Percentiles rank a stretch among this genome's conserved stretches.
phyloP scores from a whole-genome alignment of 2,329 filamentous ascomycete genomes.

The Arthroderma sp. region DNA sequence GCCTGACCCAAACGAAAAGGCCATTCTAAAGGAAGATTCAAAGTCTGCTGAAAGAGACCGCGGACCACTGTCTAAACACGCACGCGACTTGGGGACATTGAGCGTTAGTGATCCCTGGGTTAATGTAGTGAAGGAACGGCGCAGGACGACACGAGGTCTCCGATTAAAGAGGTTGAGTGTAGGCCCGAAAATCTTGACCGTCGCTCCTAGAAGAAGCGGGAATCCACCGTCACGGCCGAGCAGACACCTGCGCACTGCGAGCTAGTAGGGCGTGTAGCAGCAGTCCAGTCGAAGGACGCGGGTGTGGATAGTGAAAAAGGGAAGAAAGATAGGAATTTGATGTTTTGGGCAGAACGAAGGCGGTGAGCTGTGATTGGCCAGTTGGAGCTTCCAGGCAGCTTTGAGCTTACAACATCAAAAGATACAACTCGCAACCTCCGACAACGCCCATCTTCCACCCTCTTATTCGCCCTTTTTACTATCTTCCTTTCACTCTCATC shows the following conservation, averaged over 20 bases:
- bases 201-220: slow-evolving; percentile 14
- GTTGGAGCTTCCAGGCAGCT: not conserved
- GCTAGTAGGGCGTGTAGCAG: not conserved
- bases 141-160: slow-evolving; percentile 31
- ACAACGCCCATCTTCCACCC: too few species aligned
- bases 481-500: too few species aligned
- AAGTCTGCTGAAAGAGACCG: slow-evolving; percentile 30
- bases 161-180: slow-evolving; percentile 31
- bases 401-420: slow-evolving; percentile 1
- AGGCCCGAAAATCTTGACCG: slow-evolving; percentile 36
- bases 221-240: not conserved
- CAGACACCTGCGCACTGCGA: not conserved
- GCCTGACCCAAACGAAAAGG: slow-evolving; percentile 46
- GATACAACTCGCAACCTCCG: too few species aligned
- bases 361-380: not conserved
- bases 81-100: slow-evolving; percentile 28
- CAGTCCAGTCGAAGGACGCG: not conserved
- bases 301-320: not conserved
- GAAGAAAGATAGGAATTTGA: too few species aligned
- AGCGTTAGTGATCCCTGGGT: slow-evolving; percentile 14
- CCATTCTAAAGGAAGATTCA: slow-evolving; percentile 39
- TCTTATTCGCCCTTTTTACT: too few species aligned
- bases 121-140: slow-evolving; percentile 32
- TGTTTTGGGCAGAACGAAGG: not conserved
- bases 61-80: slow-evolving; percentile 25